phyloP scores from a whole-genome alignment of 148 eudicot species.

The Dianthus caryophyllus region DNA sequence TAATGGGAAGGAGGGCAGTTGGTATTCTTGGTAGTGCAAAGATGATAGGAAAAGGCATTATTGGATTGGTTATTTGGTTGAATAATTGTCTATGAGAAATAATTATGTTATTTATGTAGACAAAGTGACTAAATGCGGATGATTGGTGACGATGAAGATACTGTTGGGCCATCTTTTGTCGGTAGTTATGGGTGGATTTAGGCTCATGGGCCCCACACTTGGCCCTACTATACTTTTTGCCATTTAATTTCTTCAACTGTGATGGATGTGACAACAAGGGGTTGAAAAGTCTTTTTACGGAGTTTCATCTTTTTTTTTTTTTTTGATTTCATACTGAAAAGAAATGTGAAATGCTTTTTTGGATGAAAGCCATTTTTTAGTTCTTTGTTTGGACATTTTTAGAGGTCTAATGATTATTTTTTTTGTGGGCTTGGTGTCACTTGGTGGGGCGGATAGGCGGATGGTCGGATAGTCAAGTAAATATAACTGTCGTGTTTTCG shows the following conservation, averaged over 20 bases:
- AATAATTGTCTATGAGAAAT: background rate
- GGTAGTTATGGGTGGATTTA: background rate
- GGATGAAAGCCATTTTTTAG: background rate
- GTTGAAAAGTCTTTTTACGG: background rate
- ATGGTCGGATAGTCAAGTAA: background rate
- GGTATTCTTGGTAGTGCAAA: too few species aligned
- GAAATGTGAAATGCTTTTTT: background rate
- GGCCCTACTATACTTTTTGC: background rate
- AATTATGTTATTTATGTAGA: background rate
- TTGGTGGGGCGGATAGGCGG: background rate
- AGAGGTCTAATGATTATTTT: background rate
- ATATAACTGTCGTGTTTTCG: background rate
- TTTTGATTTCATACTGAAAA: background rate
- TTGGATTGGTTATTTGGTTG: conserved; percentile 1
- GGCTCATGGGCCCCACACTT: background rate
- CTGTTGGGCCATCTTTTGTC: conserved; percentile 8
- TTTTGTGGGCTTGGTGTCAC: background rate
- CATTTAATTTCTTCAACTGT: conserved; percentile 8
- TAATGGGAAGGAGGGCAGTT: too few species aligned
- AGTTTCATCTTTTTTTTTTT: background rate
- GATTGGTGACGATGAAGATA: background rate
- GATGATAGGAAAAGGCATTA: background rate
- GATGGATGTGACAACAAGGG: conserved; percentile 3
- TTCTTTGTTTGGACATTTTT: background rate
- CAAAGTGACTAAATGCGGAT: conserved; percentile 9